Conservation (phyloP, 2,329 filamentous ascomycete species). For the Thelonectria olida region DNA sequence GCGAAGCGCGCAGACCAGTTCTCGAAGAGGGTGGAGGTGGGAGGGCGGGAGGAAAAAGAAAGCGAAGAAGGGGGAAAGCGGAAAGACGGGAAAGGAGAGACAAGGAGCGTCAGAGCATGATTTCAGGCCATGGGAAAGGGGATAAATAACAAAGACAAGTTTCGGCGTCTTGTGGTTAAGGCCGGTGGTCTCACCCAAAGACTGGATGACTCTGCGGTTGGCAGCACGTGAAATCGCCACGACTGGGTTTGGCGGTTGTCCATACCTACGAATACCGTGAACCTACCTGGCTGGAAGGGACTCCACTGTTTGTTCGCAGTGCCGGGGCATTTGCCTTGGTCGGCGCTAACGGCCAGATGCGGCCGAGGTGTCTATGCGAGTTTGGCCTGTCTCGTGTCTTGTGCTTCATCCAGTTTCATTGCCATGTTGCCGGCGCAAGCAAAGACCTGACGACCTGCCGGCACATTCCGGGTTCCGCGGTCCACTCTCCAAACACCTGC, state of each 20-base stretch:
- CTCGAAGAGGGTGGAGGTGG: conserved; percentile 8
- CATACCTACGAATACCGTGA: no score
- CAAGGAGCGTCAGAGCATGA: conserved; percentile 33
- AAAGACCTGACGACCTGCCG: neutral
- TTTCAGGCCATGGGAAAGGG: conserved; percentile 26
- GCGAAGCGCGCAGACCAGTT: conserved; percentile 17
- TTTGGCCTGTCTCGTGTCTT: neutral
- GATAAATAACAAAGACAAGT: conserved; percentile 29
- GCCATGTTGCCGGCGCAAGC: neutral
- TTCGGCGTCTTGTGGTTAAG: conserved; percentile 32
- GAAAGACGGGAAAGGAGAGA: conserved; percentile 26
- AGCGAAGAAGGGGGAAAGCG: conserved; percentile 1
- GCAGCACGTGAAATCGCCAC: conserved; percentile 45
- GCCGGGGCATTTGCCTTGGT: conserved; percentile 19
- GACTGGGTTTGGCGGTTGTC: conserved; percentile 14
- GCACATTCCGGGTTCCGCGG: no score
- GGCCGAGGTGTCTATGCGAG: conserved; percentile 25
- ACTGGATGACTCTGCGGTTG: conserved; percentile 29
- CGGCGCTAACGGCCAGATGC: conserved; percentile 25
- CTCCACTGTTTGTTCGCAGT: neutral
- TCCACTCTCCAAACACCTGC: neutral
- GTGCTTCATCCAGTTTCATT: neutral
- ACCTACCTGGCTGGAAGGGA: conserved; percentile 23
- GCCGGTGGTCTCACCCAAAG: conserved; percentile 37
- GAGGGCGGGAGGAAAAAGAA: conserved; percentile 21